A percentile compares a stretch with the other conserved stretches of the same genome.
phyloP scores from a whole-genome alignment of 345 rosid species.

The Jatropha curcas region DNA sequence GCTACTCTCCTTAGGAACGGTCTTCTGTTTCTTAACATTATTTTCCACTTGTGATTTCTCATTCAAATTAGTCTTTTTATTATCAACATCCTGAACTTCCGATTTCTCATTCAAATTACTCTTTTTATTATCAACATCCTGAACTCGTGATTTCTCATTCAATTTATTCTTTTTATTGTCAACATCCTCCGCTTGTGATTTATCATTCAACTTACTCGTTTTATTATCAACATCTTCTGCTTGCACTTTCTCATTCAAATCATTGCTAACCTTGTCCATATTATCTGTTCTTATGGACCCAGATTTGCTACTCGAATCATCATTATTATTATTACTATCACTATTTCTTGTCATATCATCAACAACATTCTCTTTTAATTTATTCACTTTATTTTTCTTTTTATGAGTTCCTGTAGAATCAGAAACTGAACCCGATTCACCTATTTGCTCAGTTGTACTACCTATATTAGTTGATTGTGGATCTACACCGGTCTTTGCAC shows the following conservation, averaged over 20 bases:
- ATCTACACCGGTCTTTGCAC: constrained; percentile 17
- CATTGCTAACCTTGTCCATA: constrained; percentile 3
- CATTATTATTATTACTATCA: not conserved
- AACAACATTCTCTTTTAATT: not conserved
- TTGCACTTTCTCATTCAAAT: constrained; percentile 15
- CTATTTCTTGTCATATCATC: not conserved
- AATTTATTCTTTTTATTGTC: constrained; percentile 12
- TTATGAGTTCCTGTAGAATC: constrained; percentile 25
- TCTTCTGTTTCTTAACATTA: constrained; percentile 21
- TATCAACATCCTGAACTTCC: too few species aligned
- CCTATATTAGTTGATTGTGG: constrained; percentile 18
- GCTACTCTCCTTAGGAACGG: constrained; percentile 17
- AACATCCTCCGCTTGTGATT: not conserved
- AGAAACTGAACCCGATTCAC: constrained; percentile 17
- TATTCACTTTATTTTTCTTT: constrained; percentile 11
- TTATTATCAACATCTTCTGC: constrained; percentile 13
- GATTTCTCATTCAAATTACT: constrained; percentile 18
- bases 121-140: constrained; percentile 9
- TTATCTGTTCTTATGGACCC: constrained; percentile 10
- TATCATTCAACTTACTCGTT: constrained; percentile 16
- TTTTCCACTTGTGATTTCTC: constrained; percentile 6
- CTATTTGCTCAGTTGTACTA: constrained; percentile 20
- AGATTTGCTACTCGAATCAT: not conserved
- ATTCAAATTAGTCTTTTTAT: constrained; percentile 15
- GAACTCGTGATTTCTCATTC: constrained; percentile 12